A percentile compares a stretch with the other conserved stretches of the same genome.
These are phyloP conservation scores for Hirschioporus abietinus DNA, from an alignment of 768 basidiomycete species.

Conservation along the genomic window DNA sequence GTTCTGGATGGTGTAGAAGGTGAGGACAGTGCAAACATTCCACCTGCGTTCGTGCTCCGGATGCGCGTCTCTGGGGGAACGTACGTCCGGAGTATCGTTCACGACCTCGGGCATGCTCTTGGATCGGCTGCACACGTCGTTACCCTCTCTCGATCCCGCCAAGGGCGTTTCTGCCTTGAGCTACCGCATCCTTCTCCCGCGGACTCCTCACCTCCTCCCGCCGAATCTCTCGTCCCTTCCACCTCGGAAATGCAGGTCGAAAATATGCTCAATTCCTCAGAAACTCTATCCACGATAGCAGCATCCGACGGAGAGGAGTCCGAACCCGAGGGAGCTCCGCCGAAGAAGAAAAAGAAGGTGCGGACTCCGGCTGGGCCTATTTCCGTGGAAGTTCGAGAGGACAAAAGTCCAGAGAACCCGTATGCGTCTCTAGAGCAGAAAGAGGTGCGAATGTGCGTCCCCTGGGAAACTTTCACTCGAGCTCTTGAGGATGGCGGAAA, in stretches of 20 bases:
- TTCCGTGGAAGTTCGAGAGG: neutral
- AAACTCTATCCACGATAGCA: neutral
- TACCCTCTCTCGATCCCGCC: conserved; percentile 80
- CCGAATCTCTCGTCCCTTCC: neutral
- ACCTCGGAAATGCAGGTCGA: neutral
- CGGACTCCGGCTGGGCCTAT: neutral
- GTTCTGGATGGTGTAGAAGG: neutral
- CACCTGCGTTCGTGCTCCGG: conserved; percentile 77
- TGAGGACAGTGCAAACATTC: conserved; percentile 23
- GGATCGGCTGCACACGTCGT: conserved; percentile 93
- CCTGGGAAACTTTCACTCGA: conserved; percentile 69
- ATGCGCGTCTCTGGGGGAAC: conserved; percentile 97
- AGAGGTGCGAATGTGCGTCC: conserved; percentile 56
- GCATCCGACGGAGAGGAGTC: neutral
- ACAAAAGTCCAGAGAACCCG: neutral
- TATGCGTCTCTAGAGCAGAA: conserved; percentile 31
- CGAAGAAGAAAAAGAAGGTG: neutral
- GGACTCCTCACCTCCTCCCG: neutral
- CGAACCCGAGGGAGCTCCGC: conserved; percentile 2
- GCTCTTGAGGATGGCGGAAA: conserved; percentile 43
- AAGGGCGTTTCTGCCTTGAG: conserved; percentile 70
- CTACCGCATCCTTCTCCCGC: neutral
- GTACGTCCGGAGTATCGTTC: conserved; percentile 93
- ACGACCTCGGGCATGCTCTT: conserved; percentile 82
- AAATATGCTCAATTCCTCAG: neutral